A percentile compares a stretch with the other conserved stretches of the same genome.
phyloP scores from a whole-genome alignment of 2,329 filamentous ascomycete species.

The Stromatinia cepivora region DNA sequence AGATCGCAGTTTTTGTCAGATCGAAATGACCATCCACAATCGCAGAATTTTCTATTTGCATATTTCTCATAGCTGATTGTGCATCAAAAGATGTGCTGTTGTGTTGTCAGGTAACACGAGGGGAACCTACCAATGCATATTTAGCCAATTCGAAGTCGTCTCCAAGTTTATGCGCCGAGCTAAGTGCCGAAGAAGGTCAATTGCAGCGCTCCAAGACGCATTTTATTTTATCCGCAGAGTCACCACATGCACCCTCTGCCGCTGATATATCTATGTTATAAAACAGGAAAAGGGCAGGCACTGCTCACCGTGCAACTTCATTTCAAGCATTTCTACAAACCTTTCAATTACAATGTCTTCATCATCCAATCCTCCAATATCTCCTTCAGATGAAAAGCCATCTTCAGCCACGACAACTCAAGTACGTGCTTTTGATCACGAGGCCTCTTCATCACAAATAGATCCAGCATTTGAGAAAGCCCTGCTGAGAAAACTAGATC shows the following conservation, averaged over 20 bases:
- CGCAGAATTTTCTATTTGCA: not conserved
- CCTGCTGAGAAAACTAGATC: constrained; percentile 32
- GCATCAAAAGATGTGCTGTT: not conserved
- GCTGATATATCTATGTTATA: not conserved
- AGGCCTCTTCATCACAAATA: not conserved
- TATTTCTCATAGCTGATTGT: not conserved
- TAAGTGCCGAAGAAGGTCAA: not conserved
- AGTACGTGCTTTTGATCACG: not conserved
- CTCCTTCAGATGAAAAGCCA: not conserved
- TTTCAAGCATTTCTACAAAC: not conserved
- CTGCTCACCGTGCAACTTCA: too few species aligned
- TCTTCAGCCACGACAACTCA: too few species aligned
- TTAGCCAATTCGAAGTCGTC: not conserved
- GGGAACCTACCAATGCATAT: not conserved
- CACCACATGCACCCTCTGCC: not conserved
- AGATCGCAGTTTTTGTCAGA: not conserved
- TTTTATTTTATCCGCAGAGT: not conserved
- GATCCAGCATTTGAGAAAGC: constrained; percentile 23
- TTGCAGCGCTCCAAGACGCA: not conserved
- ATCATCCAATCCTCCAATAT: not conserved
- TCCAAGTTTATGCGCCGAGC: not conserved
- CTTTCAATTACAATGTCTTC: not conserved
- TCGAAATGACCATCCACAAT: not conserved
- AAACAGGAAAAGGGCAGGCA: not conserved
- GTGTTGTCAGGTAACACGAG: not conserved